Evolutionary conservation across 2,329 filamentous ascomycete genomes (phyloP).

Genomic region (Trichoderma hamatum): DNA sequence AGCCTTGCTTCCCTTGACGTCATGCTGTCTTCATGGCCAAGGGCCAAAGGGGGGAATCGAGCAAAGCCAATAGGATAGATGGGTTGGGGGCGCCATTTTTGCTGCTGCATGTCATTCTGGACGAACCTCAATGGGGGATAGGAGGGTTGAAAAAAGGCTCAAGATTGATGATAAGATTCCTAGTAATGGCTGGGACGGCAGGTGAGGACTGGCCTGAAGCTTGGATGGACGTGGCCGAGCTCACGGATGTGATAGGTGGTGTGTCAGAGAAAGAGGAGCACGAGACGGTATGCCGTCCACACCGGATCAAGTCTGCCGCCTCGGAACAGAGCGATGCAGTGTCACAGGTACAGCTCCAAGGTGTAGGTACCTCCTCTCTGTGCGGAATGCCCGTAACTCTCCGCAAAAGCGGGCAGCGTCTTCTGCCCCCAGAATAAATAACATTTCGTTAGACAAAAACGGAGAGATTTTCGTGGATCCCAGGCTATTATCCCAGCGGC

Average conservation of each 20-base stretch:
- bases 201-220: background rate
- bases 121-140: background rate
- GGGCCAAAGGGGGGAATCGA: background rate
- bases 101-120: constrained; percentile 7
- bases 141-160: background rate
- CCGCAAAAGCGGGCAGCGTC: background rate
- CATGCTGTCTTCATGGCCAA: constrained; percentile 18
- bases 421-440: background rate
- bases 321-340: background rate
- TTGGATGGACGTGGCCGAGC: background rate
- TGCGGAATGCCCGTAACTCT: background rate
- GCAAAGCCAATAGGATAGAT: background rate
- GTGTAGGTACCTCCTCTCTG: background rate
- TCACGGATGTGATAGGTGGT: constrained; percentile 8
- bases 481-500: background rate
- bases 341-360: background rate
- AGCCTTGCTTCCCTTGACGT: constrained; percentile 14
- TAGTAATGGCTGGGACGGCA: background rate
- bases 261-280: background rate
- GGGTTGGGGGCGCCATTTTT: constrained; percentile 3
- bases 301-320: background rate
- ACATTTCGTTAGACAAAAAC: background rate
- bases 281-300: background rate
- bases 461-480: constrained; percentile 4
- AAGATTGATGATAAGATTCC: background rate